These are phyloP conservation scores for Fusarium neocosmosporiellum DNA, from an alignment of 2,329 filamentous ascomycete species.

Conservation along the genomic window DNA sequence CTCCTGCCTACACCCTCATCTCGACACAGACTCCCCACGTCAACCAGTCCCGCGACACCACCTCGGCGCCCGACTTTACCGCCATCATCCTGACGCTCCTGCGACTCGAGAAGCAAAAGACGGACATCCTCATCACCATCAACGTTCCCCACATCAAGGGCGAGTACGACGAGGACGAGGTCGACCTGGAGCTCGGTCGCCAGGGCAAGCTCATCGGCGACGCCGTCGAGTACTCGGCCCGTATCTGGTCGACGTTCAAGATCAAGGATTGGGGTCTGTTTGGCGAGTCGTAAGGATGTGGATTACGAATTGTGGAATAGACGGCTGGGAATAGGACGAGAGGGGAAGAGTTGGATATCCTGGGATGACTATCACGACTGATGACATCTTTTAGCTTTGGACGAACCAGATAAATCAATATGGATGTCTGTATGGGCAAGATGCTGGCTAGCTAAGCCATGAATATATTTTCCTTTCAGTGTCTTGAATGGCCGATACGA, in stretches of 20 bases:
- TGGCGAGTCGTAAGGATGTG: slow-evolving; percentile 42
- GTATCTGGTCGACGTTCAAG: slow-evolving; percentile 78
- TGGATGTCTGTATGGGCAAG: not conserved
- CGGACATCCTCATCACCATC: slow-evolving; percentile 86
- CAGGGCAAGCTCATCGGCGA: slow-evolving; percentile 76
- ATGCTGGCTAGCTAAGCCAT: not conserved
- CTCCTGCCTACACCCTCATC: slow-evolving; percentile 75
- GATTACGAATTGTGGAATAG: not conserved
- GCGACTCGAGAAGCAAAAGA: slow-evolving; percentile 77
- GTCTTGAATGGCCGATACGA: not conserved
- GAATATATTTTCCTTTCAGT: not conserved
- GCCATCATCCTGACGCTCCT: slow-evolving; percentile 82
- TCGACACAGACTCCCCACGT: slow-evolving; percentile 68
- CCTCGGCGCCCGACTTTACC: slow-evolving; percentile 70
- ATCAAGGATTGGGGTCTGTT: slow-evolving; percentile 87
- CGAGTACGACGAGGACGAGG: slow-evolving; percentile 78
- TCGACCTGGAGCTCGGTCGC: slow-evolving; percentile 74
- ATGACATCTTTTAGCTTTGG: slow-evolving; percentile 29
- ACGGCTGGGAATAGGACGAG: not conserved
- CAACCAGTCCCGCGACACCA: slow-evolving; percentile 48
- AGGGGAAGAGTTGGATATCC: slow-evolving; percentile 9
- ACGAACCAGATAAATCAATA: not conserved
- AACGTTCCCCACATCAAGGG: slow-evolving; percentile 87
- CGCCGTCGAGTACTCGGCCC: slow-evolving; percentile 73
- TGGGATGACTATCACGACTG: slow-evolving; percentile 34